phyloP scores from a whole-genome alignment of 345 rosid species.

The Clarkia xantiana region DNA sequence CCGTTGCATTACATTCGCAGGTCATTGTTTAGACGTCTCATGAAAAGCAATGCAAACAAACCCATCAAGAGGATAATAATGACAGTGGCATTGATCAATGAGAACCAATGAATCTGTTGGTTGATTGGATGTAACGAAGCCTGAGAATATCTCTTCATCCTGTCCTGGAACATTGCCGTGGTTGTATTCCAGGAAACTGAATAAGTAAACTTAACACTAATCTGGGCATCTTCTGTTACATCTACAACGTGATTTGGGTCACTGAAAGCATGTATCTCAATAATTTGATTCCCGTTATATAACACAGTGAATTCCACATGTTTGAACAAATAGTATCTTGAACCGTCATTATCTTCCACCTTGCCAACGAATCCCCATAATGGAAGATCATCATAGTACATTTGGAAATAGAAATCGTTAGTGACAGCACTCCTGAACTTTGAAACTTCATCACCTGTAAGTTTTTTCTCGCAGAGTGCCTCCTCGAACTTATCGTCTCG shows the following conservation, averaged over 20 bases:
- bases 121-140: conserved; percentile 37
- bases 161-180: conserved; percentile 27
- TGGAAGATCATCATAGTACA: conserved; percentile 81
- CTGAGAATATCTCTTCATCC: conserved; percentile 50
- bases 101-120: conserved; percentile 57
- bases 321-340: conserved; percentile 50
- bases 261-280: conserved; percentile 45
- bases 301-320: conserved; percentile 52
- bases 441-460: conserved; percentile 29
- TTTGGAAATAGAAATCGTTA: conserved; percentile 71
- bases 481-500: conserved; percentile 25
- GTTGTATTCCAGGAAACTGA: conserved; percentile 64
- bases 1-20: conserved; percentile 33
- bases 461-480: conserved; percentile 35
- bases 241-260: conserved; percentile 54
- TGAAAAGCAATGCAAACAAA: conserved; percentile 36
- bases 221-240: conserved; percentile 42
- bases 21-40: conserved; percentile 60
- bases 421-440: conserved; percentile 40
- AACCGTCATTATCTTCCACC: conserved; percentile 26
- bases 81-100: conserved; percentile 42
- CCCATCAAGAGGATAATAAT: conserved; percentile 41
- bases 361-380: conserved; percentile 88
- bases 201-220: conserved; percentile 58
- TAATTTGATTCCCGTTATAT: conserved; percentile 38